Conservation (phyloP, 306 rosid genomes). For the Arachis stenosperma region DNA sequence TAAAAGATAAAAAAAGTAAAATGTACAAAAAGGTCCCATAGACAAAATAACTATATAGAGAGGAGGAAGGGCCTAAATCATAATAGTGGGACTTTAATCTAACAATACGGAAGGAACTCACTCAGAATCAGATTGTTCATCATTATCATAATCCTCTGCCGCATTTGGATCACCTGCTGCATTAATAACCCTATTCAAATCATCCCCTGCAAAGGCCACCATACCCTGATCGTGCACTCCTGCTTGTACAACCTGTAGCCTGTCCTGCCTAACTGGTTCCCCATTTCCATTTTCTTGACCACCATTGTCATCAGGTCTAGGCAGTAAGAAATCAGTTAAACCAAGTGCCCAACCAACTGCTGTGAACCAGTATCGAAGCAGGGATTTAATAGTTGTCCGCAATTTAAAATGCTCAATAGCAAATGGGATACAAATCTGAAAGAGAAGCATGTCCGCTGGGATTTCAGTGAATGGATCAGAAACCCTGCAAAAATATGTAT, state of each 20-base stretch:
- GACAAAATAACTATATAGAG: constrained; percentile 23
- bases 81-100: constrained; percentile 4
- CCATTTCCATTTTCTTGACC: constrained; percentile 86
- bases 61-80: neutral
- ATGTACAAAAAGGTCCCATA: neutral
- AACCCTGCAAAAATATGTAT: constrained; percentile 64
- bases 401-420: constrained; percentile 97
- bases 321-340: constrained; percentile 84
- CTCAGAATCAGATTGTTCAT: constrained; percentile 97
- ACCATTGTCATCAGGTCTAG: constrained; percentile 78
- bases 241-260: constrained; percentile 68
- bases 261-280: constrained; percentile 87
- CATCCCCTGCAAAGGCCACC: constrained; percentile 67
- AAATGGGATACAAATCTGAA: constrained; percentile 97
- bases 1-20: neutral
- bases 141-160: constrained; percentile 73
- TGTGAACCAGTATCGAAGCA: constrained; percentile 91
- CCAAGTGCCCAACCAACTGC: constrained; percentile 99
- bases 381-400: constrained; percentile 90
- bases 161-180: constrained; percentile 56
- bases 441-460: constrained; percentile 98
- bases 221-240: constrained; percentile 70
- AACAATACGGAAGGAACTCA: constrained; percentile 49
- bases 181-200: constrained; percentile 52
- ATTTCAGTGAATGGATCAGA: constrained; percentile 99